These are phyloP conservation scores for Kernera saxatilis DNA, from an alignment of 345 rosid species.

Conservation along the genomic window DNA sequence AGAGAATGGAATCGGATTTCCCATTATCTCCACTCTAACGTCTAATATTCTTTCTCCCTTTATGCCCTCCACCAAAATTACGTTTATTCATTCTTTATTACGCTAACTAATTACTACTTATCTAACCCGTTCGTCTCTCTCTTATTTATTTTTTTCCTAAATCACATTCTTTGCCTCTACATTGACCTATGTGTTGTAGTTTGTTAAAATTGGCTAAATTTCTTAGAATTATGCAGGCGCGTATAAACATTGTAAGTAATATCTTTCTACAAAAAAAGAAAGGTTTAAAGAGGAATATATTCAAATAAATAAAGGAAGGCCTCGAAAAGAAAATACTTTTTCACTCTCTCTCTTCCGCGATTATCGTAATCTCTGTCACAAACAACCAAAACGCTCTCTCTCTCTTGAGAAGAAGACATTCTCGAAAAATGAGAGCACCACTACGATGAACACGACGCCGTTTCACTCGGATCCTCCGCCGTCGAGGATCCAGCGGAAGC, in stretches of 20 bases:
- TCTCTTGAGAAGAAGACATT: neutral
- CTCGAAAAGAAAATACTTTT: neutral
- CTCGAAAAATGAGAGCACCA: conserved; percentile 5
- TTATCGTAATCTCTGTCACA: conserved; percentile 28
- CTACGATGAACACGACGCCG: conserved; percentile 38
- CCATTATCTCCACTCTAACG: conserved; percentile 29
- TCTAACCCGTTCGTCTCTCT: neutral
- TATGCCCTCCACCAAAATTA: neutral
- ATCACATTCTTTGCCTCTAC: no score
- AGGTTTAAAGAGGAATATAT: conserved; percentile 18
- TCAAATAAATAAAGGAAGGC: conserved; percentile 22
- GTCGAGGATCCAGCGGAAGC: conserved; percentile 41
- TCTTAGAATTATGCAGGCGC: no score
- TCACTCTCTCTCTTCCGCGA: conserved; percentile 25
- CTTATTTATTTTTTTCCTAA: neutral
- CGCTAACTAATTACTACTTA: neutral
- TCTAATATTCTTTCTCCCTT: conserved; percentile 27
- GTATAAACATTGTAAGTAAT: no score
- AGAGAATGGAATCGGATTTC: conserved; percentile 53
- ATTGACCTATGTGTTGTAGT: no score
- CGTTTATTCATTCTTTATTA: neutral
- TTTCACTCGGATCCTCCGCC: conserved; percentile 34
- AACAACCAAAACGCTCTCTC: neutral
- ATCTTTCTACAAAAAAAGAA: neutral
- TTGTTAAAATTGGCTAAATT: no score